Base-by-base conservation (phyloP, 768 basidiomycete species). In the Tubosaeta brunneosetosa region DNA sequence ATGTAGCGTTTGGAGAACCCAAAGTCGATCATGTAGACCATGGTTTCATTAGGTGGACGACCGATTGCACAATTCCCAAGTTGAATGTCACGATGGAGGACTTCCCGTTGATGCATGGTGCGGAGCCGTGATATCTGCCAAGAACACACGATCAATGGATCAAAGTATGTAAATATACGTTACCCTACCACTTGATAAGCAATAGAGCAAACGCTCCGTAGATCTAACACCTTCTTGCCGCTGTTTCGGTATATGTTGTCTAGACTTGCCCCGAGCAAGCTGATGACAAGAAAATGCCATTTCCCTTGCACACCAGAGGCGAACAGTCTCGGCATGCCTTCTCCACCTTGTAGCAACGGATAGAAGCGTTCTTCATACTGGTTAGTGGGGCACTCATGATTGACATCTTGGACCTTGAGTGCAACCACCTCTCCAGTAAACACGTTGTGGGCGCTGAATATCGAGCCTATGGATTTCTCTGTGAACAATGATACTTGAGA, bases 21-120 rank as follows among this genome's bases (percentile, higher is more conserved):
- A 63, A 91, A 90, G 66, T 91, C 88, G 59, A 91, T 91, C 86
- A 90, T 85, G 61, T 88, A 90, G 55, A 91, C 74, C 34, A 70
- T 75, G 47, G 74, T 74, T 13, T 85, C 74, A 55, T 86, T 71
- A 1, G 84, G 81, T 4, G 75, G 67, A 45, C 77, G 71, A 13
- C 88, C 88, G 48, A 89, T 64, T 3, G 80, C 82, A 58, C 83
- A 85, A 64, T 91, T 91, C 2, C 88, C 88, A 7, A 89, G 77
- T 55, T 91, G 88, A 46, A 91, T 84, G 56, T 91, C 88, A 8
- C 88, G 80, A 61, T 90, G 88, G 29, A 90, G 73, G 33, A 91
- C 74, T 12, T 86, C 88, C 29, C 81, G 77, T 11, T 73, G 72
- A 64, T 91, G 88, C 87, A 91, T 89, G 48, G 80, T 81, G 56